These are phyloP conservation scores for Fraxinus angustifolia DNA, from an alignment of 305 asterid genomes.

Conservation along the genomic window DNA sequence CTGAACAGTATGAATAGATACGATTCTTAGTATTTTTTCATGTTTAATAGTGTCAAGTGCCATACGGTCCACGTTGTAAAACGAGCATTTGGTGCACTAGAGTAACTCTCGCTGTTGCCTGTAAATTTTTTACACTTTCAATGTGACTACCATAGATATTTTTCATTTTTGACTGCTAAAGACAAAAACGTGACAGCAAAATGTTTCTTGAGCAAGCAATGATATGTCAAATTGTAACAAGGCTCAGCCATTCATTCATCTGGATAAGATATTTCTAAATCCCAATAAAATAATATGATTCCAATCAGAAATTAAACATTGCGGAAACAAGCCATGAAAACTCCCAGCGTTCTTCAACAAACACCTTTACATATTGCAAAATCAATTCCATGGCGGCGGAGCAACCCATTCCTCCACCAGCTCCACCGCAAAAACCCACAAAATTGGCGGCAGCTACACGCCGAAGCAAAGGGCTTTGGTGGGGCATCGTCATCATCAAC, in stretches of 20 bases:
- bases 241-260: slow-evolving; percentile 39
- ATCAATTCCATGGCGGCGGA: slow-evolving; percentile 23
- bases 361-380: slow-evolving; percentile 26
- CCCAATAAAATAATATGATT: neutral
- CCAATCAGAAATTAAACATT: neutral
- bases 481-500: slow-evolving; percentile 5
- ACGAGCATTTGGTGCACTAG: neutral
- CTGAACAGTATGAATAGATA: neutral
- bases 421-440: slow-evolving; percentile 16
- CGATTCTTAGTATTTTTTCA: neutral
- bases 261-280: slow-evolving; percentile 40
- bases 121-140: no score
- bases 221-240: neutral
- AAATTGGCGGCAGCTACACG: slow-evolving; percentile 43
- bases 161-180: slow-evolving; percentile 16
- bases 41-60: neutral
- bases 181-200: slow-evolving; percentile 19
- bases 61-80: neutral
- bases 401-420: slow-evolving; percentile 25
- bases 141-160: neutral
- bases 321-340: slow-evolving; percentile 41
- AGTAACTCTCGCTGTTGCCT: neutral
- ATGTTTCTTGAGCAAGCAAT: neutral
- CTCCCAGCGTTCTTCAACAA: slow-evolving; percentile 38
- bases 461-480: slow-evolving; percentile 61